Percentiles rank a stretch among this genome's conserved stretches.
Conservation (phyloP, 331 rosid genomes). For the Cydonia oblonga region DNA sequence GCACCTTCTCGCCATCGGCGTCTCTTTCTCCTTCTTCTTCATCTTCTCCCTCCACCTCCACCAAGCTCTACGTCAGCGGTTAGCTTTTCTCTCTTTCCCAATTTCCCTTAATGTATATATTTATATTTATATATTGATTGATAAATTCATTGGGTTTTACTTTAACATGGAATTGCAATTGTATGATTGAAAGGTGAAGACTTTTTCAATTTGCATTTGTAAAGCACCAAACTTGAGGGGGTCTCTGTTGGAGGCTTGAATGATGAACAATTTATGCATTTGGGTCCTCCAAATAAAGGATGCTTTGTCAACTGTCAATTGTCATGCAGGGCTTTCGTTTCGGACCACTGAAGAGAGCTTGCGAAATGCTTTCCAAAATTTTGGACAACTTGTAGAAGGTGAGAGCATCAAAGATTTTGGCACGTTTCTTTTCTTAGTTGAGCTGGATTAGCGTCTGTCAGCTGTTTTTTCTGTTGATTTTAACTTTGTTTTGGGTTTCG, state of each 20-base stretch:
- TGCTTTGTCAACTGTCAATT: not conserved
- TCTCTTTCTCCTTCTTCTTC: slow-evolving; percentile 8
- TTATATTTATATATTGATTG: not conserved
- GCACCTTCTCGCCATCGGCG: slow-evolving; percentile 7
- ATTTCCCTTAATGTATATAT: not conserved
- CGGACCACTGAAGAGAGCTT: not conserved
- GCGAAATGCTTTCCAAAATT: not conserved
- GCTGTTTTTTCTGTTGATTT: not conserved
- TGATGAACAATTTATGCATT: not conserved
- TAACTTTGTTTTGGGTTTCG: not conserved
- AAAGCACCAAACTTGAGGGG: not conserved
- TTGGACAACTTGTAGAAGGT: slow-evolving; percentile 39
- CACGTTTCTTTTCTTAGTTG: not conserved
- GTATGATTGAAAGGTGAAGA: not conserved
- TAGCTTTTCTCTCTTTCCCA: slow-evolving; percentile 16
- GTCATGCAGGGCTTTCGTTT: not conserved
- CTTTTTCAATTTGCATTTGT: not conserved
- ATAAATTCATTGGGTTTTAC: not conserved
- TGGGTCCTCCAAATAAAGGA: not conserved
- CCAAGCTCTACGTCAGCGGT: slow-evolving; percentile 80
- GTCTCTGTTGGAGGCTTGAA: not conserved
- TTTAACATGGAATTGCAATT: no score
- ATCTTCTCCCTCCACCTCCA: slow-evolving; percentile 20
- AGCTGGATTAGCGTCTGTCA: not conserved
- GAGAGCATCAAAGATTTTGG: not conserved